These are phyloP conservation scores for Clitocybe nebularis DNA, from an alignment of 1,284 basidiomycete species.

Conservation along the genomic window DNA sequence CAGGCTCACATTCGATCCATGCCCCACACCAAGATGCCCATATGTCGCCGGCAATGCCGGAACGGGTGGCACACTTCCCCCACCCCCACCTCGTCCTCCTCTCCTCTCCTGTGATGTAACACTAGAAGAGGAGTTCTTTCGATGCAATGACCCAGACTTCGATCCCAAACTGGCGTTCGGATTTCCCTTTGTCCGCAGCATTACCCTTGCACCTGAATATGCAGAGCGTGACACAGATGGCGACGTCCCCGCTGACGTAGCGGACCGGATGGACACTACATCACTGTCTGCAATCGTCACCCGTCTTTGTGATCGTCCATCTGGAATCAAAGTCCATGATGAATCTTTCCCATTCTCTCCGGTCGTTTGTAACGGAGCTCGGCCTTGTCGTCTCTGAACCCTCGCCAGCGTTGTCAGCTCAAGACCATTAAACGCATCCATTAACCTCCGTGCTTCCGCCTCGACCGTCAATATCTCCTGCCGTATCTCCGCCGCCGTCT, in stretches of 20 bases:
- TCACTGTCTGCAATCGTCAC: slow-evolving; percentile 36
- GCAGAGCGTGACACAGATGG: slow-evolving; percentile 37
- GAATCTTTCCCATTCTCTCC: slow-evolving; percentile 24
- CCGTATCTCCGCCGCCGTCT: slow-evolving; percentile 57
- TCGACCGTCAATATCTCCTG: slow-evolving; percentile 64
- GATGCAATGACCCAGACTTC: slow-evolving; percentile 29
- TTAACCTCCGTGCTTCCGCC: slow-evolving; percentile 59
- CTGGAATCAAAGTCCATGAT: slow-evolving; percentile 31
- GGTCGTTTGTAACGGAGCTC: slow-evolving; percentile 23
- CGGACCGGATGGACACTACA: slow-evolving; percentile 46
- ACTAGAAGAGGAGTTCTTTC: slow-evolving; percentile 37
- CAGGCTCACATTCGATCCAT: slow-evolving; percentile 35
- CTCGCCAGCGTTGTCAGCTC: slow-evolving; percentile 65
- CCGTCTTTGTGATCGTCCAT: slow-evolving; percentile 28
- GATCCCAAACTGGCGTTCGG: slow-evolving; percentile 20
- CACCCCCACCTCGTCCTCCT: slow-evolving; percentile 8
- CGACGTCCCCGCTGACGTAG: slow-evolving; percentile 42
- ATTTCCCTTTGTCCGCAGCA: slow-evolving; percentile 25
- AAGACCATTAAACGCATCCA: slow-evolving; percentile 73
- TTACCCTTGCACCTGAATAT: slow-evolving; percentile 29
- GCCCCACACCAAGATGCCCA: slow-evolving; percentile 29
- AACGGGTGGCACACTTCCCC: slow-evolving; percentile 27
- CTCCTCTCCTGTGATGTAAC: slow-evolving; percentile 28
- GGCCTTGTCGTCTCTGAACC: slow-evolving; percentile 36
- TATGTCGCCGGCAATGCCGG: slow-evolving; percentile 30